Evolutionary conservation across 2,329 filamentous ascomycete species (phyloP).

Genomic region (Paramyrothecium sp.): DNA sequence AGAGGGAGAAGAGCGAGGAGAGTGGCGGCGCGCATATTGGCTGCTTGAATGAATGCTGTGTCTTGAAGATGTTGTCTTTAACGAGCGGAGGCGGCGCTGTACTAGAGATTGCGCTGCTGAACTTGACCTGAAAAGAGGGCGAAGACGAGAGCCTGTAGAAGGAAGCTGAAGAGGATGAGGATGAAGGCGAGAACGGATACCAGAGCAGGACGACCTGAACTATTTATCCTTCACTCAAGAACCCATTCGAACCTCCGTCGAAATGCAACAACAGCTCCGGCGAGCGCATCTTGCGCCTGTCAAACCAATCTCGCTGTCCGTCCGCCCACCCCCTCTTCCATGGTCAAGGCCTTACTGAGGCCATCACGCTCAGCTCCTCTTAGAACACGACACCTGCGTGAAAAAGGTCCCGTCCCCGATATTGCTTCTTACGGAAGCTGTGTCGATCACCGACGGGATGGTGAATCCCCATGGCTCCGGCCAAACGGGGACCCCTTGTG

Average conservation of each 20-base stretch:
- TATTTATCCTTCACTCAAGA: neutral
- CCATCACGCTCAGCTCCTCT: neutral
- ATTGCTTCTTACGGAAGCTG: neutral
- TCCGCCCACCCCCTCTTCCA: neutral
- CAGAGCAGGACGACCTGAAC: neutral
- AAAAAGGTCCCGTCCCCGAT: neutral
- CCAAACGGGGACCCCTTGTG: too few species aligned
- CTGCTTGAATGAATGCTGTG: slow-evolving; percentile 1
- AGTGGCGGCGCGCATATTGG: slow-evolving; percentile 29
- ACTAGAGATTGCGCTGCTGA: neutral
- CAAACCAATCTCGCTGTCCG: neutral
- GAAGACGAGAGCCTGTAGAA: neutral
- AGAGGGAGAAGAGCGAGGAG: slow-evolving; percentile 30
- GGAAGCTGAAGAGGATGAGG: neutral
- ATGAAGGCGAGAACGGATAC: neutral
- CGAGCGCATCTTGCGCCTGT: neutral
- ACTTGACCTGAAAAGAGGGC: neutral
- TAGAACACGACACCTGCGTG: neutral
- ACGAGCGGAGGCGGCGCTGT: neutral
- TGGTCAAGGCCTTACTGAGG: neutral
- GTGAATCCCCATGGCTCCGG: neutral
- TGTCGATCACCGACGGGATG: neutral
- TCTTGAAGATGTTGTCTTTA: neutral
- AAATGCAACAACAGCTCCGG: neutral
- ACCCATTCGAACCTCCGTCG: neutral